Evolutionary conservation across 345 rosid species (phyloP).

Genomic region (Viola odorata): DNA sequence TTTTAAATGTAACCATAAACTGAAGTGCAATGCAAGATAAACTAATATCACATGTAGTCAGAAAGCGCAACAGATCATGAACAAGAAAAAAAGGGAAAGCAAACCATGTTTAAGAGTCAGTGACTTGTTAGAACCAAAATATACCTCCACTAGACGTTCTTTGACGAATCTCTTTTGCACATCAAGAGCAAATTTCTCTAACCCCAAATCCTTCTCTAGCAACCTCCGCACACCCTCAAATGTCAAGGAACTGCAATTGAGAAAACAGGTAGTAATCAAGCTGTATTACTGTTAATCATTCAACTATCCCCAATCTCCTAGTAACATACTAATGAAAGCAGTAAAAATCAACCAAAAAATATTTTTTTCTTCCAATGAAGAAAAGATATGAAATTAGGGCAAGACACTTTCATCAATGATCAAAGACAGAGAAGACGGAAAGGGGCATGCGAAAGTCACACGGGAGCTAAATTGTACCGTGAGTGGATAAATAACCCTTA

Average conservation of each 20-base stretch:
- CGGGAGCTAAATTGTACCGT: too few species aligned
- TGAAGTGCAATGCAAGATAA: neutral
- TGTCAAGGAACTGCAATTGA: conserved; percentile 53
- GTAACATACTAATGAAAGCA: neutral
- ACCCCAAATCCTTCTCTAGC: conserved; percentile 73
- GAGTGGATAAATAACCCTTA: too few species aligned
- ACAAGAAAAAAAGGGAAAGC: too few species aligned
- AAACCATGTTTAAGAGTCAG: neutral
- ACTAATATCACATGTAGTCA: neutral
- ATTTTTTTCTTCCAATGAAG: neutral
- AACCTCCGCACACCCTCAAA: conserved; percentile 79
- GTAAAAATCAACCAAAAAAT: neutral
- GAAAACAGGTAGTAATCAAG: neutral
- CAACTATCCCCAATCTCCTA: neutral
- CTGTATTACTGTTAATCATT: neutral
- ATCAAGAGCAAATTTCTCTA: conserved; percentile 64
- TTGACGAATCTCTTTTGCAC: conserved; percentile 68
- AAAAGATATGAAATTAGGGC: neutral
- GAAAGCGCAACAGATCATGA: neutral
- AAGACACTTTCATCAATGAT: neutral
- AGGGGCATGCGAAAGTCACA: too few species aligned
- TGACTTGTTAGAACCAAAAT: neutral
- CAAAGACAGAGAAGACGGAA: too few species aligned
- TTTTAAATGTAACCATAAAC: neutral
- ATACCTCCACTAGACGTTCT: conserved; percentile 54